Base-by-base conservation (phyloP, 2,329 filamentous ascomycete species). In the Xylaria sp. region DNA sequence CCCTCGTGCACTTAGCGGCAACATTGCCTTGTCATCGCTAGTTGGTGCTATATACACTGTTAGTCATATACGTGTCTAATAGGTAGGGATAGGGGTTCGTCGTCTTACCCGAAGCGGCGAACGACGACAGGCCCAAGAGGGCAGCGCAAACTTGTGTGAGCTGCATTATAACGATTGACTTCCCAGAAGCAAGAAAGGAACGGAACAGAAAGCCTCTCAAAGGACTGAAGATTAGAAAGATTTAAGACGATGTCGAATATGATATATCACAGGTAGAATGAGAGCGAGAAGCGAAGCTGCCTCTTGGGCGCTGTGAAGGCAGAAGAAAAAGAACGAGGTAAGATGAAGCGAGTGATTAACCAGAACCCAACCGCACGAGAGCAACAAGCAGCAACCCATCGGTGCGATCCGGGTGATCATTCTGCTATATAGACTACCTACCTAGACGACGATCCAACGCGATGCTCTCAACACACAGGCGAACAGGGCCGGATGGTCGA, bases 181-280 rank as follows among this genome's bases (percentile, higher is more conserved):
- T 63, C 62, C 61, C 60, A 61, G 63, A 65, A 63, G 63, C 59
- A 58, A 50, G 34, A 63, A n/a, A 61, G n/a, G 57, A 63, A 59
- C 21, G 60, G 24, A 62, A 50, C 56, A 60, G 54, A 58, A 62
- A 57, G 51, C 61, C 61, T 65, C 41, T 65, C 63, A 62, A 65
- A 65, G 61, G 61, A 63, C 56, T 55, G 58, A 56, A 22, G 22
- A 38, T 39, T 21, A 54, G n/a, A n/a, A n/a, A n/a, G n/a, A 37
- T 42, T 50, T 41, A 34, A 40, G 51, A 50, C 26, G 57, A 61
- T 46, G 47, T 61, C n/a, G n/a, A 7, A 34, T 34, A 7, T 34
- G 29, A 34, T 34, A 34, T 34, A 7, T 7, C 9, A 34, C 29
- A 7, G 24, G 9, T 6, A 59, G 53, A 54, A 58, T 62, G 50